These are phyloP conservation scores for Alternaria novae-zelandiae DNA, from an alignment of 2,329 filamentous ascomycete species.

Conservation along the genomic window DNA sequence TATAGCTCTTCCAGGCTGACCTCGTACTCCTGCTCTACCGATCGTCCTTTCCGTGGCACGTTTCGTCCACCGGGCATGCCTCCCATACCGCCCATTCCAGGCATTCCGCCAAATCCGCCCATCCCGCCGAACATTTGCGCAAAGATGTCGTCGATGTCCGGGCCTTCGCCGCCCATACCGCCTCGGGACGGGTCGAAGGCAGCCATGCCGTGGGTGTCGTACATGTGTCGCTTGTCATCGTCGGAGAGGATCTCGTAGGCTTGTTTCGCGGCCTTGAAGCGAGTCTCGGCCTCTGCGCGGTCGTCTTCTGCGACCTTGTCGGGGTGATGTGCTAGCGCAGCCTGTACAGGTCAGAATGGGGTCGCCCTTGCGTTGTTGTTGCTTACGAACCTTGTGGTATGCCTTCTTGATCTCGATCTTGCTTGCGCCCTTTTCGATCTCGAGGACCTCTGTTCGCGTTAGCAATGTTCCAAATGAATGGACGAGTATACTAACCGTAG, in stretches of 20 bases:
- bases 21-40: slow-evolving; percentile 90
- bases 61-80: slow-evolving; percentile 58
- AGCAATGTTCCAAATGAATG: slow-evolving; percentile 25
- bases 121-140: slow-evolving; percentile 81
- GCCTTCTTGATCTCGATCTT: slow-evolving; percentile 91
- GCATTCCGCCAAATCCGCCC: slow-evolving; percentile 52
- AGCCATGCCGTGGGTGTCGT: slow-evolving; percentile 94
- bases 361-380: not conserved
- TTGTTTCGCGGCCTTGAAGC: slow-evolving; percentile 91
- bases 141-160: slow-evolving; percentile 90
- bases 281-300: slow-evolving; percentile 82
- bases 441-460: slow-evolving; percentile 72
- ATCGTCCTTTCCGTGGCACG: slow-evolving; percentile 71
- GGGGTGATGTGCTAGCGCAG: slow-evolving; percentile 86
- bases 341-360: slow-evolving; percentile 56
- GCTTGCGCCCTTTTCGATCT: slow-evolving; percentile 72
- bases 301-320: slow-evolving; percentile 92
- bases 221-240: slow-evolving; percentile 89
- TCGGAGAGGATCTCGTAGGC: slow-evolving; percentile 98
- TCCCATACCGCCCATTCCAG: slow-evolving; percentile 66
- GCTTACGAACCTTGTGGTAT: slow-evolving; percentile 79
- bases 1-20: slow-evolving; percentile 94
- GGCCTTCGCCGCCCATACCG: slow-evolving; percentile 63
- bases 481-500: slow-evolving; percentile 54
- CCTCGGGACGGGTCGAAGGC: slow-evolving; percentile 83